Evolutionary conservation across 2,329 filamentous ascomycete genomes (phyloP), one percentile per base, ranked within the genome.

Genomic region (Fusarium sulawesiense): DNA sequence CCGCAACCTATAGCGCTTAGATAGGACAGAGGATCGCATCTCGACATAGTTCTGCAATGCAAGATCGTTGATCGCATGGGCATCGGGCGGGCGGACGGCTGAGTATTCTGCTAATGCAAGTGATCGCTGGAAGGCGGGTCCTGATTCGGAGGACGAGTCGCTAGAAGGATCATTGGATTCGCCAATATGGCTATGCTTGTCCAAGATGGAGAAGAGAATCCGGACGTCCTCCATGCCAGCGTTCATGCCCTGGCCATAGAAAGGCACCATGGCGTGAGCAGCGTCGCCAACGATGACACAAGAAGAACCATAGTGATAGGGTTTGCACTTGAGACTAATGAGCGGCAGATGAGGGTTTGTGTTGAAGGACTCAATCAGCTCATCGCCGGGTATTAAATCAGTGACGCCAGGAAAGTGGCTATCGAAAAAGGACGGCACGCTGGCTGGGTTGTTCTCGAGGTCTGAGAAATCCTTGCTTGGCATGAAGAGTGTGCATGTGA

Each of bases 161-260:
- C 55, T 75, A 23, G 75, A 56, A 6, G 81, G 78, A 27, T 83
- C 79, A 55, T 85, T 85, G 56, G 80, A 80, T 46, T 87, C 83
- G 21, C 80, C 75, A 9, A 81, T 73, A 37, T 78, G 79, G 3
- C 85, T 82, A 71, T 94, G 85, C 71, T 88, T 87, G 80, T 98
- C 94, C 2, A 98, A 84, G 45, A 92, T 85, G 1, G 90, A 88
- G 80, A 97, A 99, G 2, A 99, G 87, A 7, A 97, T 90, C 10
- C 92, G 90, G 14, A 99, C 94, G 75, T 98, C 95, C 82, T 99
- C 96, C 44, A 99, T 88, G 1, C 96, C 96, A 1, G 96, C 92
- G 76, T 99, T 99, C 90, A 99, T 97, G 40, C 96, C 96, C 79
- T 99, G 96, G 0, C 96, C 96, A 79, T 98, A 99, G 80, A 99